These are phyloP conservation scores for Sporobolomyces pararoseus DNA, from an alignment of 768 basidiomycete genomes.

Conservation along the genomic window DNA sequence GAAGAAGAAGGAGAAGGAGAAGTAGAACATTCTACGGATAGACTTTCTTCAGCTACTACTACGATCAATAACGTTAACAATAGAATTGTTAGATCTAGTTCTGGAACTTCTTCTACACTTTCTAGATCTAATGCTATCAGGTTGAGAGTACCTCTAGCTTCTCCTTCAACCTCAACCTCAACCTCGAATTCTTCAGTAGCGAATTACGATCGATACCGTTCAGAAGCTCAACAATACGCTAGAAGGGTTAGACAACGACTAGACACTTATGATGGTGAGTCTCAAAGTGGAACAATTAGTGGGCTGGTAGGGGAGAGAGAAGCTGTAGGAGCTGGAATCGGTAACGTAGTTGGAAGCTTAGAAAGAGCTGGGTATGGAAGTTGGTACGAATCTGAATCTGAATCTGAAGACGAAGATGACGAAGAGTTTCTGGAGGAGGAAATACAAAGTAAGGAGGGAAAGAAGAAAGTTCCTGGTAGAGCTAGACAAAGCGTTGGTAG, in stretches of 20 bases:
- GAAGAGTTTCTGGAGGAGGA: neutral
- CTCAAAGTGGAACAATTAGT: neutral
- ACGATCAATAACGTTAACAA: neutral
- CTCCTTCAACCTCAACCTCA: neutral
- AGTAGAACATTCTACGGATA: neutral
- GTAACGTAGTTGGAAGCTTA: neutral
- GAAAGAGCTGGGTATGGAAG: constrained; percentile 26
- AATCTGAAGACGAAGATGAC: neutral
- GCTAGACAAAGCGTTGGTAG: constrained; percentile 4
- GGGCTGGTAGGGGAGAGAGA: neutral
- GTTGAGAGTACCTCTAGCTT: neutral
- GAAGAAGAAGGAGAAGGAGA: too few species aligned
- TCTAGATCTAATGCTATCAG: constrained; percentile 21
- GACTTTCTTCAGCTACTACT: constrained; percentile 1
- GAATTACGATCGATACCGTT: constrained; percentile 23
- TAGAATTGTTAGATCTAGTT: neutral
- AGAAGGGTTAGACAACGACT: constrained; percentile 1
- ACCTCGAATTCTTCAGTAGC: neutral
- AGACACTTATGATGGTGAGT: neutral
- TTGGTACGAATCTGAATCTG: constrained; percentile 11
- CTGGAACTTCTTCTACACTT: neutral
- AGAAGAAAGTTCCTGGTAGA: too few species aligned
- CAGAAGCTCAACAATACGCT: neutral
- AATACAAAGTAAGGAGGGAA: neutral
- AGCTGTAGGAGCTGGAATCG: neutral